Base-by-base conservation (phyloP, 768 basidiomycete species). In the Pleurotus giganteus region DNA sequence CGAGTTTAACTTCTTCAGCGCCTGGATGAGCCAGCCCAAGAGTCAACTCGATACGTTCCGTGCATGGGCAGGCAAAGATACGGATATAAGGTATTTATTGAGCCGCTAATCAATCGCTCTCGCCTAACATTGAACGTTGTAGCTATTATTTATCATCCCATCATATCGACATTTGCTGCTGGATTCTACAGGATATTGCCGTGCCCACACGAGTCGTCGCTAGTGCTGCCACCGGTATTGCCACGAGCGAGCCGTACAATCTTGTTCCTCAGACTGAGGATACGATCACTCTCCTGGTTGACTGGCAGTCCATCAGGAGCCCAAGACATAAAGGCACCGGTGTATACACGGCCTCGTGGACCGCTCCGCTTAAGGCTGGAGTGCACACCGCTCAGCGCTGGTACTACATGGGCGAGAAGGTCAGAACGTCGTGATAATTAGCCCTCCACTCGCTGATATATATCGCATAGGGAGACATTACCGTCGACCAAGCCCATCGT, bases 21-120 rank as follows among this genome's bases (percentile, higher is more conserved):
- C 93, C 32, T 96, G 94, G 92, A 97, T 97, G 94, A 93, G 90
- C 65, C 94, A 96, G 69, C 94, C 94, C 39, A 97, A 97, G 73
- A 86, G 83, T 63, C 94, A 97, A 70, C 80, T 97, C 24, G 91
- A 94, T 70, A 96, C 94, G 0, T 97, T 96, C 83, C 85, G 85
- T 54, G 89, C 90, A 5, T 97, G 94, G 94, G 94, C 94, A 23
- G 94, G 94, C 32, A 92, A 88, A 71, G 91, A 94, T 68, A 91
- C 90, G 29, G 94, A 96, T 61, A 94, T 96, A 72, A 92, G 89
- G 87, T 82, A 50, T 47, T 21, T 32, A 23, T 29, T 7, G 19
- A n/a, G n/a, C n/a, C 39, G 39, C 7, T 41, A 7, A 19, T 41
- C 7, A 41, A 17, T 37, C 23, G 26, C 12, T 28, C 37, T 41